Percentiles rank a stretch among this genome's conserved stretches.
Conservation (phyloP, 2,329 filamentous ascomycete species). For the Penicillium sp. region DNA sequence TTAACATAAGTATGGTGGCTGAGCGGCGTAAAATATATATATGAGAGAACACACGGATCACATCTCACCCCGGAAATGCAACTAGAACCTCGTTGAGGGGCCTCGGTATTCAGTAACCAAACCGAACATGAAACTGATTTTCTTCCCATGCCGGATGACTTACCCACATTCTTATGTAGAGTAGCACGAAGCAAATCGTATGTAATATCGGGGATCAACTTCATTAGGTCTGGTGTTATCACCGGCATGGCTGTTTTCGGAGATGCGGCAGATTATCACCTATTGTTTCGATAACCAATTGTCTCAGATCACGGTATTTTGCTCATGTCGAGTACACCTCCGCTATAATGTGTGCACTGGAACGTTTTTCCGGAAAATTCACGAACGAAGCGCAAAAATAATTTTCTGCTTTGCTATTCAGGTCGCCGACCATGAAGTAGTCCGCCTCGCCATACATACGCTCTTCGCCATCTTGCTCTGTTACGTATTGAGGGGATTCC, state of each 20-base stretch:
- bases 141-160: background rate
- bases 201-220: background rate
- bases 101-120: no score
- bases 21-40: no score
- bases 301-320: background rate
- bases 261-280: background rate
- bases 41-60: no score
- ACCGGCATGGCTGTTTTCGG: background rate
- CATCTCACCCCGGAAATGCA: no score
- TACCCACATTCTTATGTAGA: background rate
- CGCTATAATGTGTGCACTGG: background rate
- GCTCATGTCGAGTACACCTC: background rate
- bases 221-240: background rate
- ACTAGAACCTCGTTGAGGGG: no score
- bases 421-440: constrained; percentile 5
- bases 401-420: constrained; percentile 4
- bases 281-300: background rate
- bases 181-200: background rate
- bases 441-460: constrained; percentile 8
- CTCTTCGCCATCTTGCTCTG: no score
- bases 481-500: no score
- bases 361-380: background rate
- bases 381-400: background rate
- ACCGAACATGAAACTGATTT: no score
- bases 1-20: no score